These are phyloP conservation scores for Scheffersomyces segobiensis DNA, from an alignment of 1,139 yeast species.

Conservation along the genomic window DNA sequence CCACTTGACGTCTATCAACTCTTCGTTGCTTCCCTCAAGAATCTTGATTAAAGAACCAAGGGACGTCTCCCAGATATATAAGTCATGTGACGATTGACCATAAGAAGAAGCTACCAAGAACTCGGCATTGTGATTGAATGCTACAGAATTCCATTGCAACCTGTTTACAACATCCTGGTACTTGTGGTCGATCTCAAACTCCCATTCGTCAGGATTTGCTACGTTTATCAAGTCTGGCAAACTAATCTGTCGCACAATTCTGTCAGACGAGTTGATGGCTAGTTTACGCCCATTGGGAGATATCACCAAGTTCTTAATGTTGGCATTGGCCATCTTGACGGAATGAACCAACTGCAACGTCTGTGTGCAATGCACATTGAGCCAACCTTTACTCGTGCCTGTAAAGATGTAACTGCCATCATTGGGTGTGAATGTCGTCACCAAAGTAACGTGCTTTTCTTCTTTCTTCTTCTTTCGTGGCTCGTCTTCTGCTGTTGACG, in stretches of 20 bases:
- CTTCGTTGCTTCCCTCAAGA: conserved; percentile 90
- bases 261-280: conserved; percentile 79
- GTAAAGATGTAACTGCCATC: conserved; percentile 57
- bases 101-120: conserved; percentile 85
- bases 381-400: conserved; percentile 82
- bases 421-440: conserved; percentile 36
- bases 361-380: conserved; percentile 49
- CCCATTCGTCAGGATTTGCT: conserved; percentile 39
- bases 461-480: conserved; percentile 15
- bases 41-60: conserved; percentile 87
- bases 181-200: conserved; percentile 71
- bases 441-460: conserved; percentile 31
- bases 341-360: conserved; percentile 43
- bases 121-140: conserved; percentile 78
- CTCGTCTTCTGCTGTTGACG: conserved; percentile 9
- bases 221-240: conserved; percentile 50
- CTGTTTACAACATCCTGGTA: conserved; percentile 91
- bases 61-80: conserved; percentile 91
- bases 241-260: conserved; percentile 71
- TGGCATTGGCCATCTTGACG: conserved; percentile 61
- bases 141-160: conserved; percentile 84
- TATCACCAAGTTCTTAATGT: conserved; percentile 68
- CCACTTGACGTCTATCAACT: conserved; percentile 83
- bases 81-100: conserved; percentile 83
- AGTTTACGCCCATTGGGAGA: conserved; percentile 68